phyloP scores from a whole-genome alignment of 306 rosid genomes.

The Castanopsis chinensis region DNA sequence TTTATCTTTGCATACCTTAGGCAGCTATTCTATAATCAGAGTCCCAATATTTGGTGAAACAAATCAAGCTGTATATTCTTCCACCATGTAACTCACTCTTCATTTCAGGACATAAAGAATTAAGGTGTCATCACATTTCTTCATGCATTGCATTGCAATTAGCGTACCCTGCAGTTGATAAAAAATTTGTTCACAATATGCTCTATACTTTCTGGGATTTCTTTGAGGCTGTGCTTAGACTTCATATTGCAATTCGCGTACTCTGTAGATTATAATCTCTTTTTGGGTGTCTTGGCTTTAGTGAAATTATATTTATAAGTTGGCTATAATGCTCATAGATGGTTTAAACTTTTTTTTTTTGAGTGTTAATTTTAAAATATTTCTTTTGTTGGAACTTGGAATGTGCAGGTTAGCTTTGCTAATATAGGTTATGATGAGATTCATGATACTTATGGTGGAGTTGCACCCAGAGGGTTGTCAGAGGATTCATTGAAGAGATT shows the following conservation, averaged over 20 bases:
- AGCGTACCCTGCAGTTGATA: too few relatives aligned
- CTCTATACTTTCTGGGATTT: neutral
- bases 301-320: neutral
- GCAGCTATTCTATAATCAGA: neutral
- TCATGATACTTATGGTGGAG: constrained; percentile 42
- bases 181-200: too few relatives aligned
- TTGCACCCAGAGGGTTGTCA: constrained; percentile 55
- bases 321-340: neutral
- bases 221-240: neutral
- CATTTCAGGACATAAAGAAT: neutral
- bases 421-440: constrained; percentile 45
- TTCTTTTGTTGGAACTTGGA: constrained; percentile 18
- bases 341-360: too few relatives aligned
- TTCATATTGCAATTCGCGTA: neutral
- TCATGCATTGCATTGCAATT: neutral
- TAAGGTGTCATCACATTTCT: neutral
- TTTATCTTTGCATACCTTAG: neutral
- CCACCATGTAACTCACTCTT: neutral
- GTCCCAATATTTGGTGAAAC: neutral
- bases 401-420: constrained; percentile 49
- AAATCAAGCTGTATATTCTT: neutral
- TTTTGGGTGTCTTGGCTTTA: neutral
- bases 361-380: neutral
- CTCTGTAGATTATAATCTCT: neutral
- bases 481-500: constrained; percentile 54